A percentile compares a stretch with the other conserved stretches of the same genome.
These are phyloP conservation scores for Scorias spongiosa DNA, from an alignment of 2,329 filamentous ascomycete species.

Conservation along the genomic window DNA sequence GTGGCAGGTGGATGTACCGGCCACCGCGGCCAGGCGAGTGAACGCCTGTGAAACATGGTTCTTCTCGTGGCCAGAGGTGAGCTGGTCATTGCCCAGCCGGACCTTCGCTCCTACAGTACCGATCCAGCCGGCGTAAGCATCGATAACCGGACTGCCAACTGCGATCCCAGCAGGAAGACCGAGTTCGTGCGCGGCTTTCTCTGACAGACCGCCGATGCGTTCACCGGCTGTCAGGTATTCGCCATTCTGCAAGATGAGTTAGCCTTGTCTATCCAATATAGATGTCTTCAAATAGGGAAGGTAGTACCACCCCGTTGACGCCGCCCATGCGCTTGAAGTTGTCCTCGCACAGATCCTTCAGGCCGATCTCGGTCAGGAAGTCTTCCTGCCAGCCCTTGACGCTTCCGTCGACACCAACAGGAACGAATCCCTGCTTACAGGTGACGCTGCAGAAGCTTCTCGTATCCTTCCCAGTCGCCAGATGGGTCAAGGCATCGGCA, in stretches of 20 bases:
- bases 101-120: slow-evolving; percentile 97
- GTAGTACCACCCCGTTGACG: slow-evolving; percentile 75
- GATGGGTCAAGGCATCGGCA: slow-evolving; percentile 79
- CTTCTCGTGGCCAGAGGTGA: slow-evolving; percentile 51
- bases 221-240: slow-evolving; percentile 85
- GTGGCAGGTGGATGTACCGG: slow-evolving; percentile 94
- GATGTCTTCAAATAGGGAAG: slow-evolving; percentile 4
- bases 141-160: slow-evolving; percentile 90
- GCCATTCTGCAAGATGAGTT: slow-evolving; percentile 55
- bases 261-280: slow-evolving; percentile 7
- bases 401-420: slow-evolving; percentile 91
- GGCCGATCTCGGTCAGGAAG: slow-evolving; percentile 72
- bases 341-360: slow-evolving; percentile 70
- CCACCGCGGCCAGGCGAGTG: slow-evolving; percentile 80
- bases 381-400: slow-evolving; percentile 98
- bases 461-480: slow-evolving; percentile 84
- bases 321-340: slow-evolving; percentile 89
- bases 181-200: slow-evolving; percentile 68
- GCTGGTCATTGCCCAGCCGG: slow-evolving; percentile 43
- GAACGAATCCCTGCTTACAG: slow-evolving; percentile 93
- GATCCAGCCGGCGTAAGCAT: slow-evolving; percentile 97
- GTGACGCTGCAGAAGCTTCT: slow-evolving; percentile 91
- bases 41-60: slow-evolving; percentile 91
- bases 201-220: slow-evolving; percentile 68
- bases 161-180: slow-evolving; percentile 78